Conservation (phyloP, 768 basidiomycete species). For the Pholiota molesta region DNA sequence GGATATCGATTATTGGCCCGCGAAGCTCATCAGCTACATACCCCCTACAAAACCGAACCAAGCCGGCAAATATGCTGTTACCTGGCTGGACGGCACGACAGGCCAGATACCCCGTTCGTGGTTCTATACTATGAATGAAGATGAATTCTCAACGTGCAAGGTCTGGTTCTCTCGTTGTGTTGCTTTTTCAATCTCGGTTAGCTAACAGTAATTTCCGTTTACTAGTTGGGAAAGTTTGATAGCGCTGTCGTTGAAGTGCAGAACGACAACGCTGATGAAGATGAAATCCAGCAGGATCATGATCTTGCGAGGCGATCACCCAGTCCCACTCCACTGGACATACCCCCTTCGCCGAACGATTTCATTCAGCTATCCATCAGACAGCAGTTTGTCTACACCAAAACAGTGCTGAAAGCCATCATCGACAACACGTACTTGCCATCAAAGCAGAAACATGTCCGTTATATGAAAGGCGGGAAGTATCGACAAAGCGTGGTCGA, state of each 20-base stretch:
- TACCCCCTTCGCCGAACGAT: conserved; percentile 41
- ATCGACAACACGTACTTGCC: conserved; percentile 60
- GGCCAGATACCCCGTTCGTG: conserved; percentile 45
- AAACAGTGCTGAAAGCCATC: conserved; percentile 63
- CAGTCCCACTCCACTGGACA: conserved; percentile 44
- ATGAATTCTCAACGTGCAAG: conserved; percentile 65
- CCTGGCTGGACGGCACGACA: conserved; percentile 59
- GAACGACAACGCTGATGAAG: conserved; percentile 37
- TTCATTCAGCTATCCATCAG: conserved; percentile 54
- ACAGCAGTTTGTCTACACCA: conserved; percentile 67
- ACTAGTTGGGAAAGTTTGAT: conserved; percentile 58
- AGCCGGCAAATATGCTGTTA: conserved; percentile 50
- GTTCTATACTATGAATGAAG: conserved; percentile 62
- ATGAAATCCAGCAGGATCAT: conserved; percentile 25
- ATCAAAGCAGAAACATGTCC: conserved; percentile 46
- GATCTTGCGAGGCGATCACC: conserved; percentile 29
- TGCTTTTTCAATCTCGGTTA: background rate
- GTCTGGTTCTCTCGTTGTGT: conserved; percentile 32
- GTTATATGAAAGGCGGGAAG: conserved; percentile 62
- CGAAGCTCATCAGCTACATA: conserved; percentile 54
- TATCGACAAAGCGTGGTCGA: conserved; percentile 43
- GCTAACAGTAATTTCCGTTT: background rate
- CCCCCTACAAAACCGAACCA: conserved; percentile 44
- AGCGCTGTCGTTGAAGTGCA: conserved; percentile 45
- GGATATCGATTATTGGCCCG: conserved; percentile 63